A percentile compares a stretch with the other conserved stretches of the same genome.
Evolutionary conservation across 2,329 filamentous ascomycete species (phyloP).

Genomic region (Sporothrix phasma): DNA sequence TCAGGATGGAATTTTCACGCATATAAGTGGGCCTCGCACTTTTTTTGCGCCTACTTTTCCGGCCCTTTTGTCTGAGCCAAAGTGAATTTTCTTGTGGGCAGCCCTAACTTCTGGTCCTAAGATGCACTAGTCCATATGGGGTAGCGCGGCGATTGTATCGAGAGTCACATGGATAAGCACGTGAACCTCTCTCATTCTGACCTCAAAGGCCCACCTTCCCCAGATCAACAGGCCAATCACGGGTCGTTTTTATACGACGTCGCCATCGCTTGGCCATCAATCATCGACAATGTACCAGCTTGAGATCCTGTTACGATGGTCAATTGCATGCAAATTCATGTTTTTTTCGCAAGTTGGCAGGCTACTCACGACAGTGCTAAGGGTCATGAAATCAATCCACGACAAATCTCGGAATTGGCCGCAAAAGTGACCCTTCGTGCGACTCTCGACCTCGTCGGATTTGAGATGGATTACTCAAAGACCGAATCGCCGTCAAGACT

Average conservation of each 20-base stretch:
- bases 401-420: too few species aligned
- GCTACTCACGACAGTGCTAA: too few species aligned
- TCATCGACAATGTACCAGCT: not conserved
- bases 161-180: not conserved
- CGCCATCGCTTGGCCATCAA: not conserved
- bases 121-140: not conserved
- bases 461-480: too few species aligned
- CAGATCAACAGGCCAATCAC: not conserved
- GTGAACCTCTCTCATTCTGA: not conserved
- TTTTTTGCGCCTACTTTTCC: conserved; percentile 12
- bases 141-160: not conserved
- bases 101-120: not conserved
- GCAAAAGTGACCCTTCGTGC: too few species aligned
- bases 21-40: conserved; percentile 3
- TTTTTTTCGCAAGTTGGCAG: too few species aligned
- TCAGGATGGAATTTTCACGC: conserved; percentile 6
- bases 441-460: too few species aligned
- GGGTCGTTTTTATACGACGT: conserved; percentile 5
- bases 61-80: not conserved
- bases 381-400: too few species aligned
- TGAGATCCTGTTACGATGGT: too few species aligned
- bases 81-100: not conserved
- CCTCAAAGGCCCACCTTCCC: not conserved
- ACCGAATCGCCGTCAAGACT: too few species aligned
- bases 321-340: too few species aligned